phyloP scores from a whole-genome alignment of 2,329 filamentous ascomycete genomes.

The Massarina eburnea region DNA sequence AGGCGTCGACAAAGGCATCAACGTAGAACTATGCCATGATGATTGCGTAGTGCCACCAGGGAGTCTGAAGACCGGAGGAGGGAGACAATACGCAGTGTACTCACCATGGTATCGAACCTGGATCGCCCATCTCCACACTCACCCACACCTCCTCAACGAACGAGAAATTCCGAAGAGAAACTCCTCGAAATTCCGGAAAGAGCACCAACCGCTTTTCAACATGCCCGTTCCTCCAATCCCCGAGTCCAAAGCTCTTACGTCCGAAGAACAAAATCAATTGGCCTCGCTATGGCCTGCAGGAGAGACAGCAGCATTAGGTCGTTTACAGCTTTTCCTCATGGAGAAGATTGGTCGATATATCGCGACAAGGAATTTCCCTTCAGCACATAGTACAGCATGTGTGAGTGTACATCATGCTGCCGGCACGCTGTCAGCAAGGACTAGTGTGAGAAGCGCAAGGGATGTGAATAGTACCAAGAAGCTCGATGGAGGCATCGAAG shows the following conservation, averaged over 20 bases:
- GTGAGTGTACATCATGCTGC: slow-evolving; percentile 50
- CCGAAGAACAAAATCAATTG: slow-evolving; percentile 41
- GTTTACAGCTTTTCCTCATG: slow-evolving; percentile 49
- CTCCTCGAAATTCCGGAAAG: slow-evolving; percentile 49
- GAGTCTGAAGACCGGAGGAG: slow-evolving; percentile 63
- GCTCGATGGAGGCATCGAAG: slow-evolving; percentile 53
- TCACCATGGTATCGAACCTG: slow-evolving; percentile 79
- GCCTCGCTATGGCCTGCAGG: slow-evolving; percentile 49
- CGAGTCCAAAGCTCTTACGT: slow-evolving; percentile 59
- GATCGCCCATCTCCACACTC: slow-evolving; percentile 70
- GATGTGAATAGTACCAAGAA: slow-evolving; percentile 49
- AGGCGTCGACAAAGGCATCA: slow-evolving; percentile 64
- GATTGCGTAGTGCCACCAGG: slow-evolving; percentile 81
- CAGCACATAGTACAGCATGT: slow-evolving; percentile 43
- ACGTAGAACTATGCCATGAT: slow-evolving; percentile 74
- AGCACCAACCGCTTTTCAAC: slow-evolving; percentile 47
- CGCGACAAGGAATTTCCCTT: slow-evolving; percentile 47
- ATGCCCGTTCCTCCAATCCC: slow-evolving; percentile 51
- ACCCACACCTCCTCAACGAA: slow-evolving; percentile 66
- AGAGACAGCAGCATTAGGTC: slow-evolving; percentile 46
- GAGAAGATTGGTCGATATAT: slow-evolving; percentile 46
- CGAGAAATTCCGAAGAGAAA: slow-evolving; percentile 62
- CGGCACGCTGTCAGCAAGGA: slow-evolving; percentile 49
- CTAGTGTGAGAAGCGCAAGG: slow-evolving; percentile 56
- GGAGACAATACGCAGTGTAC: slow-evolving; percentile 83